These are phyloP conservation scores for Pleurostoma richardsiae DNA, from an alignment of 2,329 filamentous ascomycete genomes.

Conservation along the genomic window DNA sequence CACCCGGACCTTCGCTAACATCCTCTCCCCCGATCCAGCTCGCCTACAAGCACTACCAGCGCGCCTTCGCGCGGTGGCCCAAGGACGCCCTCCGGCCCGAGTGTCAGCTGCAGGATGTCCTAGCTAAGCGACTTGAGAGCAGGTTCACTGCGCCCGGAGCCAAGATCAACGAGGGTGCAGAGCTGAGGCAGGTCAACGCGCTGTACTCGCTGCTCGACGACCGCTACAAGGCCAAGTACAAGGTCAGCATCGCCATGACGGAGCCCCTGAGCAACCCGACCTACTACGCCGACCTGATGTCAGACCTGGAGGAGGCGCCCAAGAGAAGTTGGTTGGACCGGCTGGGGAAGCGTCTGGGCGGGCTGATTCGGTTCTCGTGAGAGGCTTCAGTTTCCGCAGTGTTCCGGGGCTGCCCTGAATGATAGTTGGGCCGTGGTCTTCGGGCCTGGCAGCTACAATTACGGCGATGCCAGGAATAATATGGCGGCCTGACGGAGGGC, in stretches of 20 bases:
- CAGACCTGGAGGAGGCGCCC: constrained; percentile 60
- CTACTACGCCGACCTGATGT: constrained; percentile 57
- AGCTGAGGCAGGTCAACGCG: constrained; percentile 54
- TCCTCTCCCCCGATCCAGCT: constrained; percentile 21
- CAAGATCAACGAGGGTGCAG: constrained; percentile 34
- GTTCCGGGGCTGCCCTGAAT: too few species aligned
- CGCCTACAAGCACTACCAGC: constrained; percentile 40
- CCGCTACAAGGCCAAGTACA: constrained; percentile 51
- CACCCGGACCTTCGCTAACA: too few species aligned
- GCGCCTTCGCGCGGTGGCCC: constrained; percentile 55
- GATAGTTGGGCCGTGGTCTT: too few species aligned
- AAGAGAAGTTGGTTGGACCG: constrained; percentile 48
- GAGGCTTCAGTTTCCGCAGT: background rate
- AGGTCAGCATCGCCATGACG: constrained; percentile 44
- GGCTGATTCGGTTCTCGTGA: constrained; percentile 54
- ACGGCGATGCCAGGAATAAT: too few species aligned
- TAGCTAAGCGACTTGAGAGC: constrained; percentile 37
- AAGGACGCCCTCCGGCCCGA: constrained; percentile 59
- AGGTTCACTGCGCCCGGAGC: constrained; percentile 3
- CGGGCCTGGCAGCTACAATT: too few species aligned
- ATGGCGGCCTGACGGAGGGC: too few species aligned
- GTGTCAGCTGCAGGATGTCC: constrained; percentile 54
- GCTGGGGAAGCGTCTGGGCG: constrained; percentile 48
- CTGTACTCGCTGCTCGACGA: constrained; percentile 55
- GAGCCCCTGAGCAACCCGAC: constrained; percentile 57